Evolutionary conservation across 2,329 filamentous ascomycete genomes (phyloP), one percentile per base, ranked within the genome.

Genomic region (Venturia pyrina): DNA sequence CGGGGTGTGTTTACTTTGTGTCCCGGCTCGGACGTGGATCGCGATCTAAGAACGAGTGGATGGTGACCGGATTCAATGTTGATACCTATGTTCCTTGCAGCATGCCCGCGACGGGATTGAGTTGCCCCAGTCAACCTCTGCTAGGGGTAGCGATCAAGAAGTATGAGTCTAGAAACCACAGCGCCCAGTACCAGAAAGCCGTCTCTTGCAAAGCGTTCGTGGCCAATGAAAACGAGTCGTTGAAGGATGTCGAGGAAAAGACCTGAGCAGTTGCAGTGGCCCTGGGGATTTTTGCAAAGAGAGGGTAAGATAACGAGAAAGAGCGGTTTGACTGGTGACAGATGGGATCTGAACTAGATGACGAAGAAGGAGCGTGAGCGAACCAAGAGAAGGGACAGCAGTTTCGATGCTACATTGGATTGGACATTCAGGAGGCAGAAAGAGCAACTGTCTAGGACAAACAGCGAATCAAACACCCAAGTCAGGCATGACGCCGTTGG

Each of bases 1-100:
- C n/a, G 40, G 37, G 7, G 11, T 44, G 24, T 44, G 19, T 62
- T 34, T 43, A 40, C 40, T 44, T 15, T 19, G 11, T 62, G 60
- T 62, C 44, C 40, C 44, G 40, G 60, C 60, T 44, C 60, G 44
- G 60, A 44, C 40, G 60, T 62, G 37, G 40, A 46, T 43, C 21
- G 60, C 60, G 60, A 43, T 40, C 21, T 62, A 24, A 48, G 24
- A 44, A 28, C 40, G 44, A 32, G 44, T 62, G 60, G 37, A 62
- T 44, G 60, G 24, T 48, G 13, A 32, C 60, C 44, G 21, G 40
- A 28, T 19, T 21, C 41, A 61, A 19, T 62, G 13, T 44, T 44
- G 53, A 37, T 19, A 37, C 37, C 37, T 32, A 37, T 28, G 28
- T 28, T 34, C 28, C 53, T 32, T 59, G 53, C 53, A 59, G 53